Conservation (phyloP, 345 rosid species). For the Gossypium anomalum region DNA sequence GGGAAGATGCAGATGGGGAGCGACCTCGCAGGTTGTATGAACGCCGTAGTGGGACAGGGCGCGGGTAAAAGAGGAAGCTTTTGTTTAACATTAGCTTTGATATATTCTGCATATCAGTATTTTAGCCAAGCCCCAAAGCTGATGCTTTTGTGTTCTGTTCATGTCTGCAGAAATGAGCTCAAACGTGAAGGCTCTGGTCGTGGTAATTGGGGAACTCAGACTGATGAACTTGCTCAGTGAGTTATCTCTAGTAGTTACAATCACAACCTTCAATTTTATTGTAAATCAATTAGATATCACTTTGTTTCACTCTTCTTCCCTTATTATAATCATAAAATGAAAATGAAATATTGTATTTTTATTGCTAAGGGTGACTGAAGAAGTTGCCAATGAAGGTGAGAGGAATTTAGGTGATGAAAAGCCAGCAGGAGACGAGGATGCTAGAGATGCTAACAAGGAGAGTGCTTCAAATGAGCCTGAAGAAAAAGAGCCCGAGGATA, state of each 20-base stretch:
- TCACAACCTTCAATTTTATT: neutral
- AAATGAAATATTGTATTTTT: neutral
- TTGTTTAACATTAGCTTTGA: neutral
- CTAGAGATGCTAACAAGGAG: slow-evolving; percentile 48
- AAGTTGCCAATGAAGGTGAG: slow-evolving; percentile 47
- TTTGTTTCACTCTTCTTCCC: neutral
- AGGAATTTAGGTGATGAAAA: slow-evolving; percentile 55
- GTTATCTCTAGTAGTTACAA: slow-evolving; percentile 16
- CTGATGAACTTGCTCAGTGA: slow-evolving; percentile 72
- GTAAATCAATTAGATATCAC: neutral
- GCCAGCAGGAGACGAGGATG: slow-evolving; percentile 53
- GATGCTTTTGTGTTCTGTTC: slow-evolving; percentile 5
- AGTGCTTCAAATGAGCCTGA: slow-evolving; percentile 28
- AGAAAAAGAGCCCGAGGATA: slow-evolving; percentile 50
- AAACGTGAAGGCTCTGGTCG: slow-evolving; percentile 92
- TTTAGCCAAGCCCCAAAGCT: neutral
- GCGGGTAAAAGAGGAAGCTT: slow-evolving; percentile 48
- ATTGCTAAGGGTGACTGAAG: slow-evolving; percentile 54
- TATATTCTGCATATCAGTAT: neutral
- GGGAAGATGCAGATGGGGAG: slow-evolving; percentile 63
- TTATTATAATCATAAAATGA: neutral
- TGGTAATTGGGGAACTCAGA: slow-evolving; percentile 83
- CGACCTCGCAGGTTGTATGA: slow-evolving; percentile 59
- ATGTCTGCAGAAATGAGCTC: slow-evolving; percentile 45
- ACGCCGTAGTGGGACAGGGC: slow-evolving; percentile 89